A percentile compares a stretch with the other conserved stretches of the same genome.
Conservation (phyloP, 306 rosid species). For the Cicer yamashitae region DNA sequence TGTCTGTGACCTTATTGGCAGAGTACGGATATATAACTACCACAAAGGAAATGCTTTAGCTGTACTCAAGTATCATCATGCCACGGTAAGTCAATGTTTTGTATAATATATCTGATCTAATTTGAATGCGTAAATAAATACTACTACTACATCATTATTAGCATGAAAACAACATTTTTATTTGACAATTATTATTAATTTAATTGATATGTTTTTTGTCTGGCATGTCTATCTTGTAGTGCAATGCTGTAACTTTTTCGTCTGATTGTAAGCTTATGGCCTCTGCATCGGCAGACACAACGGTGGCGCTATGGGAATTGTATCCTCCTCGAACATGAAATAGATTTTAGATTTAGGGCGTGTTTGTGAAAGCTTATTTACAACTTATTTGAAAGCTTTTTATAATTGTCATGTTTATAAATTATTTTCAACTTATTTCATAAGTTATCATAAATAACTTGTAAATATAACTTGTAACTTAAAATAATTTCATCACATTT, state of each 20-base stretch:
- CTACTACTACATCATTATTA: not conserved
- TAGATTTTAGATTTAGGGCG: not conserved
- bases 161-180: slow-evolving; percentile 17
- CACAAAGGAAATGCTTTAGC: slow-evolving; percentile 87
- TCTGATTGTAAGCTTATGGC: slow-evolving; percentile 79
- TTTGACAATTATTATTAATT: not conserved
- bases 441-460: not conserved
- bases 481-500: not conserved
- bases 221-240: slow-evolving; percentile 53
- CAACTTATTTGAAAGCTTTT: not conserved
- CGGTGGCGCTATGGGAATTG: slow-evolving; percentile 88
- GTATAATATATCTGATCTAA: slow-evolving; percentile 34
- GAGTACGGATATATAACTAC: slow-evolving; percentile 81
- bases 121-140: slow-evolving; percentile 9
- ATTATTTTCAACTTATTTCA: not conserved
- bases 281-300: slow-evolving; percentile 87
- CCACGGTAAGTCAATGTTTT: slow-evolving; percentile 61
- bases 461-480: not conserved
- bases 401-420: not conserved
- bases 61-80: slow-evolving; percentile 85
- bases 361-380: not conserved
- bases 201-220: slow-evolving; percentile 22
- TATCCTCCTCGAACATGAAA: slow-evolving; percentile 77
- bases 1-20: slow-evolving; percentile 50
- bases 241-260: slow-evolving; percentile 84